Percentiles rank a stretch among this genome's conserved stretches.
These are phyloP conservation scores for Histomonas meleagridis DNA, from an alignment of 208 protist species.

Conservation along the genomic window DNA sequence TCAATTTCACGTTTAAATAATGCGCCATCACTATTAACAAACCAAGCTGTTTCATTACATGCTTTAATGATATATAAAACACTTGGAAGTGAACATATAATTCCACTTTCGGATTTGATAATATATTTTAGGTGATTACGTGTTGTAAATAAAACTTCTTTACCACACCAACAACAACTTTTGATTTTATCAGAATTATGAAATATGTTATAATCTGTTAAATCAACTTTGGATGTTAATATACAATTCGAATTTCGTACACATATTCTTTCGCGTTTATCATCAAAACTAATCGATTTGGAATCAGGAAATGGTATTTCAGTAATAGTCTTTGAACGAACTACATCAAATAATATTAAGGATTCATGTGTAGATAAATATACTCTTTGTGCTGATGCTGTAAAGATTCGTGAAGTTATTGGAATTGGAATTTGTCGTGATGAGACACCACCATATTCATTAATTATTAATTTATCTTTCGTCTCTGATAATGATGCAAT, in stretches of 20 bases:
- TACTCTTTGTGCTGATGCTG: background rate
- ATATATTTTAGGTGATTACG: background rate
- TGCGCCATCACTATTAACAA: conserved; percentile 72
- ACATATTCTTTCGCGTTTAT: background rate
- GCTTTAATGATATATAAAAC: conserved; percentile 21
- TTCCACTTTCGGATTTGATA: background rate
- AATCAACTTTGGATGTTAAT: background rate
- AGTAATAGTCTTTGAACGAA: background rate
- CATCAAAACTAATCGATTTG: background rate
- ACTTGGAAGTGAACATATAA: background rate
- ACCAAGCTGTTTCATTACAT: conserved; percentile 64
- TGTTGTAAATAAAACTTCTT: background rate
- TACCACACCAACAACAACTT: background rate
- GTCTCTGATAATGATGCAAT: background rate
- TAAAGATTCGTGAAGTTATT: background rate
- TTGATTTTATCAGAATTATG: background rate
- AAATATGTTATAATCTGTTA: background rate
- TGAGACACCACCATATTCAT: background rate
- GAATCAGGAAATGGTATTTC: background rate
- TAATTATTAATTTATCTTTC: background rate
- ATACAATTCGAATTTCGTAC: background rate
- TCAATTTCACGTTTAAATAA: conserved; percentile 68
- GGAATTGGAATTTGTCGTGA: background rate
- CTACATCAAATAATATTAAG: background rate
- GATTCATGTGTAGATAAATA: background rate